Evolutionary conservation across 352 stramenopile genomes (phyloP), one percentile per base, ranked within the genome.

Genomic region (Phytopythium montanum): DNA sequence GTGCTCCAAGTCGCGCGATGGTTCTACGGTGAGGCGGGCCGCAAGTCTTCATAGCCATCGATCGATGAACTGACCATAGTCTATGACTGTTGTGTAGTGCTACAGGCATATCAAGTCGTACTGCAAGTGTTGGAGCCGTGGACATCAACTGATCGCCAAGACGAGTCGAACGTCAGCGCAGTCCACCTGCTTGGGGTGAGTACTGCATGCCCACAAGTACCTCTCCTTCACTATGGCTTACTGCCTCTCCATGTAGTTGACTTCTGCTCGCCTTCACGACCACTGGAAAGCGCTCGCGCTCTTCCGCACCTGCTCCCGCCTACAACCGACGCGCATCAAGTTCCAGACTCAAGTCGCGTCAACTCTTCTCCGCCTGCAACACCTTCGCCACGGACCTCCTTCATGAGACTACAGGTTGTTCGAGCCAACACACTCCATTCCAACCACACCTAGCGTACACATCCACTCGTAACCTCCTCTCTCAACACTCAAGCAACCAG

Each of bases 1-100:
- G 10, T 28, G 28, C 56, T 94, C 31, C 81, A 91, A 52, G 46
- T 88, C 12, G 75, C 74, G 14, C 62, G 84, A n/a, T 94, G 84
- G 84, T 81, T 91, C 42, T 94, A 86, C 56, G 65, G 84, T 91
- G 4, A 62, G 29, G 5, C 16, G 21, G 14, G 5, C 3, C 3
- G 16, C 36, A n/a, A 16, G 8, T 18, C 39, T 38, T 57, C 14
- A 19, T 23, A 44, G 23, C n/a, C n/a, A 18, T 21, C 14, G 26
- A 12, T 16, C 16, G 16, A 23, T 42, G 7, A 3, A 39, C 41
- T 52, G 53, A 5, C 18, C 34, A 49, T 13, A 59, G 26, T 39
- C 13, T 50, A 52, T 50, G 9, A n/a, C n/a, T n/a, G n/a, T 5
- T 60, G 13, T 61, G 21, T 39, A 46, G 13, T 48, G n/a, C 42